Percentiles rank a stretch among this genome's conserved stretches.
These are phyloP conservation scores for Cyberlindnera americana DNA, from an alignment of 805 yeast genomes.

Conservation along the genomic window DNA sequence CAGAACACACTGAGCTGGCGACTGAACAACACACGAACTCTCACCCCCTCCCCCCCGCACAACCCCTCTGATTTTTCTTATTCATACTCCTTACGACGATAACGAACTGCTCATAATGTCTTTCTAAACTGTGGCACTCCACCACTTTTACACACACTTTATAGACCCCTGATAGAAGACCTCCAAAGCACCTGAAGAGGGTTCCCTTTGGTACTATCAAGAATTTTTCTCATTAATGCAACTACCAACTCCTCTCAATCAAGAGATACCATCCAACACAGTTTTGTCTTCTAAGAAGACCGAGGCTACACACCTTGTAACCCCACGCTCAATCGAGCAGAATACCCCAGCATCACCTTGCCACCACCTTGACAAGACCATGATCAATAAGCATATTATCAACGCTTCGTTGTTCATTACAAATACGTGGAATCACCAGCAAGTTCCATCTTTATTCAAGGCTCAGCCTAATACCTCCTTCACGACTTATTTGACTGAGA, in stretches of 20 bases:
- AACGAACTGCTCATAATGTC: too few species aligned
- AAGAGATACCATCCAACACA: slow-evolving; percentile 6
- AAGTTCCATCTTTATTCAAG: slow-evolving; percentile 7
- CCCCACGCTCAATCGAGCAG: slow-evolving; percentile 12
- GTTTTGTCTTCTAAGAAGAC: slow-evolving; percentile 17
- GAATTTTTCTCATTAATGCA: not conserved
- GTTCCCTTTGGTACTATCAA: not conserved
- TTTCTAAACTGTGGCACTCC: too few species aligned
- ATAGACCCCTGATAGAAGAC: too few species aligned
- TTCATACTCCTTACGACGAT: too few species aligned
- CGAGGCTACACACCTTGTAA: slow-evolving; percentile 10
- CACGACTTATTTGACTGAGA: slow-evolving; percentile 33
- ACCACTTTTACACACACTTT: too few species aligned
- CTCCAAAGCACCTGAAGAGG: not conserved
- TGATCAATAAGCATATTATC: slow-evolving; percentile 13
- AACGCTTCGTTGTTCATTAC: slow-evolving; percentile 16
- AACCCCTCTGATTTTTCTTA: too few species aligned
- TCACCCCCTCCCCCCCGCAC: too few species aligned
- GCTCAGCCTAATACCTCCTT: not conserved
- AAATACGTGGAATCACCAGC: slow-evolving; percentile 18
- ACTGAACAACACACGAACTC: too few species aligned
- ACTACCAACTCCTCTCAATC: not conserved
- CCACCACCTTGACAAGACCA: slow-evolving; percentile 2
- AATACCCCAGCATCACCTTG: not conserved
- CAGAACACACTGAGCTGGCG: too few species aligned